These are phyloP conservation scores for Colletotrichum gloeosporioides DNA, from an alignment of 2,329 filamentous ascomycete species.

Conservation along the genomic window DNA sequence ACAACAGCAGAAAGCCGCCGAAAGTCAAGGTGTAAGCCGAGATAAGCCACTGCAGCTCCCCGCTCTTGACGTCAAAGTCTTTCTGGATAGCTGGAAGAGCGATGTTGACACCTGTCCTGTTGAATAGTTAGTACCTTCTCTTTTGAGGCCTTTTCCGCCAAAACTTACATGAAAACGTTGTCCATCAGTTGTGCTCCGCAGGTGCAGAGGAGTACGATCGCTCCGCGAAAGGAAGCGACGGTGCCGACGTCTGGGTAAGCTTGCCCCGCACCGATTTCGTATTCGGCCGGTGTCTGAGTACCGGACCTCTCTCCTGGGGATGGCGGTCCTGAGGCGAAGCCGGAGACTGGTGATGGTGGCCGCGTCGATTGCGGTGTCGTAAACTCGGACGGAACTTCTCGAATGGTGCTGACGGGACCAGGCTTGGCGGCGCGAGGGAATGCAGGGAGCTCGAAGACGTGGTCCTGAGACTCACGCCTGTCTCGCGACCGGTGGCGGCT, in stretches of 20 bases:
- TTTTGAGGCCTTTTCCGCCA: neutral
- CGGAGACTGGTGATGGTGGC: constrained; percentile 2
- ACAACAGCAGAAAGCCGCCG: constrained; percentile 5
- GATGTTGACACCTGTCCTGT: neutral
- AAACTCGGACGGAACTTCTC: constrained; percentile 2
- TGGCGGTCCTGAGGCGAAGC: neutral
- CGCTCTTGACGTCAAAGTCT: constrained; percentile 2
- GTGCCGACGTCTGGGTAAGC: constrained; percentile 14
- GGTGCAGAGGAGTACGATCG: constrained; percentile 1
- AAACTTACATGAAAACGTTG: neutral
- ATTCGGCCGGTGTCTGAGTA: neutral
- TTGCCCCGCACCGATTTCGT: neutral
- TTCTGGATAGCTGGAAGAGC: constrained; percentile 8
- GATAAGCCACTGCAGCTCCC: constrained; percentile 12
- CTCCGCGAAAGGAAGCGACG: constrained; percentile 1
- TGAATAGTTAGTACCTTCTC: neutral
- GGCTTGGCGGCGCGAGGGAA: constrained; percentile 7
- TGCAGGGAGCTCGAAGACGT: constrained; percentile 1
- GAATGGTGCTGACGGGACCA: constrained; percentile 12
- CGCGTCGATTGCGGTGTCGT: constrained; percentile 14
- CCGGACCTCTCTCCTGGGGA: neutral
- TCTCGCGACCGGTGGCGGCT: constrained; percentile 4
- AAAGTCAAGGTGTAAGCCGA: constrained; percentile 17
- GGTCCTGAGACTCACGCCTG: constrained; percentile 4
- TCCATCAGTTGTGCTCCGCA: constrained; percentile 7